phyloP scores from a whole-genome alignment of 768 basidiomycete species.

The Rhodotorula taiwanensis region DNA sequence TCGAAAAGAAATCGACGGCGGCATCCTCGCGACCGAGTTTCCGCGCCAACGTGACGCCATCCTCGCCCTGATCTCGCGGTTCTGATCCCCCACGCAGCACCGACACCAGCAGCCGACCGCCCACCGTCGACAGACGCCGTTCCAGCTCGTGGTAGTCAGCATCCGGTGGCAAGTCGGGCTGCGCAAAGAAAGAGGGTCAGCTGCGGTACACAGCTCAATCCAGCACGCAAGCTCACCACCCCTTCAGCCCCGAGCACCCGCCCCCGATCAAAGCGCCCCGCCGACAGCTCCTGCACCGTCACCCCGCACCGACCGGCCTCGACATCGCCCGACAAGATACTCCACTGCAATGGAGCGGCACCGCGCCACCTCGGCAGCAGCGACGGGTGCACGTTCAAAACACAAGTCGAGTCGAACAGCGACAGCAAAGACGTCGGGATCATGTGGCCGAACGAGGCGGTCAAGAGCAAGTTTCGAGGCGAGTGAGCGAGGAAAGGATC shows the following conservation, averaged over 20 bases:
- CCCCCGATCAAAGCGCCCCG: conserved; percentile 25
- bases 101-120: conserved; percentile 18
- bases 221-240: conserved; percentile 1
- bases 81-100: not conserved
- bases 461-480: conserved; percentile 32
- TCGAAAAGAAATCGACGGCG: not conserved
- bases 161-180: not conserved
- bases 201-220: not conserved
- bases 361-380: conserved; percentile 38
- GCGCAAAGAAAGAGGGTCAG: not conserved
- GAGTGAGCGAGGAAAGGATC: not conserved
- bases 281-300: conserved; percentile 28
- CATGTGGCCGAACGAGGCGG: conserved; percentile 41
- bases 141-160: conserved; percentile 16
- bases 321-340: conserved; percentile 32
- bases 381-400: conserved; percentile 41
- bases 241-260: conserved; percentile 14
- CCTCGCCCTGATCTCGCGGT: not conserved
- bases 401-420: conserved; percentile 29
- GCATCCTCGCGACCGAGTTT: conserved; percentile 11
- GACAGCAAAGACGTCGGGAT: conserved; percentile 36
- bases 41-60: conserved; percentile 16
- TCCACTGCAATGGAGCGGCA: conserved; percentile 40
- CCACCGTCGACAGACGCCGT: conserved; percentile 13
- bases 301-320: conserved; percentile 23